phyloP scores from a whole-genome alignment of 768 basidiomycete species.

The Suillus luteus region DNA sequence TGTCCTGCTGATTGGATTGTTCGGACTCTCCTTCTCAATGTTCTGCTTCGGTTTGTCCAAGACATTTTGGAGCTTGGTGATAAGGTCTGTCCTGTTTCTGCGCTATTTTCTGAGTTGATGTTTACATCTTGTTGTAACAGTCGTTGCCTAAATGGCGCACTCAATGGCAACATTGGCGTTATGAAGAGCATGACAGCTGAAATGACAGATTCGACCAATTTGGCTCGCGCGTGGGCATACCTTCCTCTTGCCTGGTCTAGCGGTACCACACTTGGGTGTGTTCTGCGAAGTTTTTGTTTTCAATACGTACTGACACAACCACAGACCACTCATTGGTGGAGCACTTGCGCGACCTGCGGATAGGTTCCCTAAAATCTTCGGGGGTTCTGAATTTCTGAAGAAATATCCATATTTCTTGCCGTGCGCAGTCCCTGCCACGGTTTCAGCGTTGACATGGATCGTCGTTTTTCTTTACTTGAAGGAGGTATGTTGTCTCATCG shows the following conservation, averaged over 20 bases:
- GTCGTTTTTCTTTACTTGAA: slow-evolving; percentile 53
- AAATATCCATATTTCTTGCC: slow-evolving; percentile 75
- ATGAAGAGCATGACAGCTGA: slow-evolving; percentile 50
- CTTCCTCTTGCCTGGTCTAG: slow-evolving; percentile 53
- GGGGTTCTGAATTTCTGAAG: slow-evolving; percentile 54
- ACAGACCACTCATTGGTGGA: slow-evolving; percentile 73
- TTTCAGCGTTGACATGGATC: slow-evolving; percentile 52
- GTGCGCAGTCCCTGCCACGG: slow-evolving; percentile 61
- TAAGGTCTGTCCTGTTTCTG: slow-evolving; percentile 35
- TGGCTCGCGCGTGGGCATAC: slow-evolving; percentile 51
- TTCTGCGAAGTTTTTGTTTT: slow-evolving; percentile 3
- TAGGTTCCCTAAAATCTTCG: slow-evolving; percentile 63
- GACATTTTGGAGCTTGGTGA: slow-evolving; percentile 44
- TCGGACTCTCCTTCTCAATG: slow-evolving; percentile 49
- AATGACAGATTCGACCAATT: slow-evolving; percentile 39
- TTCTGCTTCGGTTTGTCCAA: slow-evolving; percentile 49
- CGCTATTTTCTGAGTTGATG: background rate
- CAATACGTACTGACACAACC: slow-evolving; percentile 9
- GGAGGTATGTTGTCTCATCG: slow-evolving; percentile 41
- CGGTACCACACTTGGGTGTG: slow-evolving; percentile 46
- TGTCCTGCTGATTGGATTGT: slow-evolving; percentile 45
- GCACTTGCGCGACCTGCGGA: slow-evolving; percentile 63
- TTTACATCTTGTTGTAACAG: slow-evolving; percentile 22
- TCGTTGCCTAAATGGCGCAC: slow-evolving; percentile 47
- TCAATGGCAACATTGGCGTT: slow-evolving; percentile 59